Evolutionary conservation across 2,329 filamentous ascomycete species (phyloP), one percentile per base, ranked within the genome.

Genomic region (Aspergillus sp.): DNA sequence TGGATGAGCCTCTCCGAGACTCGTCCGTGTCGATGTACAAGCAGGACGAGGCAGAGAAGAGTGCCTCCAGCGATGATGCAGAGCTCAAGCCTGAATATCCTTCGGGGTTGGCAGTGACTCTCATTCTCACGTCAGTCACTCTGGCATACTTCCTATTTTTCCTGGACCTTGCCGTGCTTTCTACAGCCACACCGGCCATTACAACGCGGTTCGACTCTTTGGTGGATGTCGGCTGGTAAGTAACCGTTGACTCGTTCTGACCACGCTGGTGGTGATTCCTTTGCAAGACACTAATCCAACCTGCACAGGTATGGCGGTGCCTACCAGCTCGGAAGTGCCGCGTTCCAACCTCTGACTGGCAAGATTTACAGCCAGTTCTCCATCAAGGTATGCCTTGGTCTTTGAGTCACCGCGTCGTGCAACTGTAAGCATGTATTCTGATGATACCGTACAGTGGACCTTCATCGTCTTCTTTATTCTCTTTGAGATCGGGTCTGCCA

Each of bases 401-500:
- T 49, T 3, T 32, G 13, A 38, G 5, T 49, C 20, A 25, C 9
- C 5, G 20, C 10, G 1, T 5, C 16, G 2, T n/a, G 11, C 20
- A 20, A 3, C 9, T 7, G n/a, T n/a, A 5, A 4, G 14, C 3
- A 25, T n/a, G 16, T 10, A 23, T 16, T 44, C 41, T 23, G 19
- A 44, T 14, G n/a, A 23, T 44, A 6, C 13, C 4, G 23, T 44
- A 16, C 13, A 73, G 57, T 68, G 63, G 63, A 62, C 61, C 3
- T 69, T 68, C 46, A 49, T 72, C 4, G 52, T 51, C 7, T 64
- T 64, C 47, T 34, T 47, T 20, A 17, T 61, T 9, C 56, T 72
- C 45, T 73, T 71, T 48, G 61, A 68, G 40, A 16, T 70, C 21
- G 64, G 64, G 4, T 65, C 62, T 45, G 52, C 57, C 10, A 50